phyloP scores from a whole-genome alignment of 257 asterid species.

The Osmanthus fragrans region DNA sequence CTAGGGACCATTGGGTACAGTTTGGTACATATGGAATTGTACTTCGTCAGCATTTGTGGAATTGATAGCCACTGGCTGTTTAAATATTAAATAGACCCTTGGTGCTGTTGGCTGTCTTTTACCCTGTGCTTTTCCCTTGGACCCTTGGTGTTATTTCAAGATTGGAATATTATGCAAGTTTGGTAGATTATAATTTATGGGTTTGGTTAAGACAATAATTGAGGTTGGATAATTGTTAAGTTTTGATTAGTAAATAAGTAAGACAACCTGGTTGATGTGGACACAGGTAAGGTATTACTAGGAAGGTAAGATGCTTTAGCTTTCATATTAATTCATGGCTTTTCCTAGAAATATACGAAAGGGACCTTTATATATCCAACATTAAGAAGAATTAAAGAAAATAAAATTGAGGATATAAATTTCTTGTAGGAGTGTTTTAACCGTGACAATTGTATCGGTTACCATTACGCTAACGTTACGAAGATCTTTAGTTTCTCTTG shows the following conservation, averaged over 20 bases:
- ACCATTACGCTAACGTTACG: not conserved
- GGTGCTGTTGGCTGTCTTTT: no score
- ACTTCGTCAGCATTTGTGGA: not conserved
- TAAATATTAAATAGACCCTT: not conserved
- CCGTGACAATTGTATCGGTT: not conserved
- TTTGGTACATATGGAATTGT: not conserved
- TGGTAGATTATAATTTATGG: not conserved
- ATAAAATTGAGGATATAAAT: not conserved
- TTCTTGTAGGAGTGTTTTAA: not conserved
- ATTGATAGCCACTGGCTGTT: not conserved
- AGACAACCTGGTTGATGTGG: not conserved
- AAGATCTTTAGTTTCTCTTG: no score
- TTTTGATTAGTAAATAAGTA: not conserved
- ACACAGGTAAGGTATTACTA: not conserved
- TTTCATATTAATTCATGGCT: not conserved
- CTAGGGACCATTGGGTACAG: not conserved
- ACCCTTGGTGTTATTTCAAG: not conserved
- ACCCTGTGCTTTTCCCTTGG: not conserved
- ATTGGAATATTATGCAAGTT: slow-evolving; percentile 1
- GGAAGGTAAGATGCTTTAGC: not conserved
- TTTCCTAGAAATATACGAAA: not conserved
- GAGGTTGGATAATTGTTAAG: not conserved
- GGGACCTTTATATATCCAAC: not conserved
- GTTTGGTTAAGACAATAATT: not conserved
- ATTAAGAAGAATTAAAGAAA: not conserved